Evolutionary conservation across 1,284 basidiomycete species (phyloP).

Genomic region (Malassezia vespertilionis): DNA sequence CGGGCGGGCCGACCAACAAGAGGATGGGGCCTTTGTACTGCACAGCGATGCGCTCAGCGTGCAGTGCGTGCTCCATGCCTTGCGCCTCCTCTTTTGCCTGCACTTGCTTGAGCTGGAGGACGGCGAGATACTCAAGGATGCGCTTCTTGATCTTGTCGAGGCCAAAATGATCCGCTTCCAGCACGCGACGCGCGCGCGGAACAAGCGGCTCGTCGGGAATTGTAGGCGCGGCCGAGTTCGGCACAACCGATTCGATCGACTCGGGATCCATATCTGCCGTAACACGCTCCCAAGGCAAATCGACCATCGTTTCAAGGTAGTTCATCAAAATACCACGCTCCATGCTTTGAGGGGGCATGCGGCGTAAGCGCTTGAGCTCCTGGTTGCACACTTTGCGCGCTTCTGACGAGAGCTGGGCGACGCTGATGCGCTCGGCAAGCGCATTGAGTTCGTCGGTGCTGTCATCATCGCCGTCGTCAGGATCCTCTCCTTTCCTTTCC

Average conservation of each 20-base stretch:
- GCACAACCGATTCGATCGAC: conserved; percentile 6
- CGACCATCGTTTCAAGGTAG: conserved; percentile 47
- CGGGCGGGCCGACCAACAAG: conserved; percentile 53
- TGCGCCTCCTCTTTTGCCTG: conserved; percentile 31
- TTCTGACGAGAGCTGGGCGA: conserved; percentile 33
- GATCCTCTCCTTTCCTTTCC: too few species aligned
- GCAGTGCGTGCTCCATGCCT: neutral
- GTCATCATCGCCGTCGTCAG: conserved; percentile 22
- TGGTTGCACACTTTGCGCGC: conserved; percentile 42
- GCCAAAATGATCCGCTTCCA: conserved; percentile 50
- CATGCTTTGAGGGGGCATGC: conserved; percentile 44
- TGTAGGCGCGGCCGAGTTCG: conserved; percentile 8
- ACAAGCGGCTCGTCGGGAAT: conserved; percentile 32
- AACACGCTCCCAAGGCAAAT: conserved; percentile 46
- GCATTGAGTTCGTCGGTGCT: conserved; percentile 41
- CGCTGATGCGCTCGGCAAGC: conserved; percentile 30
- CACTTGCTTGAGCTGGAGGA: conserved; percentile 48
- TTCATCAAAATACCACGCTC: conserved; percentile 46
- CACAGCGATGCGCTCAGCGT: conserved; percentile 11
- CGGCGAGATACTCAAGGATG: conserved; percentile 50
- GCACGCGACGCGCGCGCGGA: conserved; percentile 35
- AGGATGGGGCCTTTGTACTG: conserved; percentile 63
- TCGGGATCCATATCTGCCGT: conserved; percentile 23
- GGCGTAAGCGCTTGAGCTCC: conserved; percentile 42
- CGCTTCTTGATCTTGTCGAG: conserved; percentile 50